Conservation (phyloP, 2,329 filamentous ascomycete species). For the Penicillium sp. region DNA sequence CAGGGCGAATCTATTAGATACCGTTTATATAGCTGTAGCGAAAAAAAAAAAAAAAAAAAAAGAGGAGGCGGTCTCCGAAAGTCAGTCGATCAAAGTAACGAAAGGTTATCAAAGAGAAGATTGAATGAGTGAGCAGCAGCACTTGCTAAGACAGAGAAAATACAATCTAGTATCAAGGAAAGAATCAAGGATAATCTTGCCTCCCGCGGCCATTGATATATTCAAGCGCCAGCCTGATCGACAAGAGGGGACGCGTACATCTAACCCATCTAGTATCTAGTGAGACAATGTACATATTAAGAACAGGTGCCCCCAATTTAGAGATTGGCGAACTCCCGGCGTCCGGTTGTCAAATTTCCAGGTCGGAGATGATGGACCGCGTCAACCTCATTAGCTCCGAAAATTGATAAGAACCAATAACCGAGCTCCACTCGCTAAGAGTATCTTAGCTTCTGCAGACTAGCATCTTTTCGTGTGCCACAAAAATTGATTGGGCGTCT, state of each 20-base stretch:
- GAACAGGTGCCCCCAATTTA: too few species aligned
- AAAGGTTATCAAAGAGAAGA: background rate
- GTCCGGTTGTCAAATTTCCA: too few species aligned
- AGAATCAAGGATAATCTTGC: slow-evolving; percentile 13
- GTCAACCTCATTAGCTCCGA: slow-evolving; percentile 15
- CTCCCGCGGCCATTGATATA: slow-evolving; percentile 16
- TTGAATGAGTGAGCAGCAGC: slow-evolving; percentile 15
- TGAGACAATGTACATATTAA: too few species aligned
- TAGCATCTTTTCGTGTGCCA: slow-evolving; percentile 12
- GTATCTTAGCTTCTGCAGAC: slow-evolving; percentile 13
- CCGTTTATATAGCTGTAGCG: slow-evolving; percentile 12
- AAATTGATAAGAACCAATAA: background rate
- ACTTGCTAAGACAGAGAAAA: slow-evolving; percentile 2
- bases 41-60: slow-evolving; percentile 17
- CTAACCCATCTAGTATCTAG: too few species aligned
- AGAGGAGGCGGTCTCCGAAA: slow-evolving; percentile 8
- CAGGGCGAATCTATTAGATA: background rate
- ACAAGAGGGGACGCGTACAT: too few species aligned
- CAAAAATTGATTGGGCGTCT: background rate
- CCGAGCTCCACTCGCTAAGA: slow-evolving; percentile 12
- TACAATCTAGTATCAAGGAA: slow-evolving; percentile 1
- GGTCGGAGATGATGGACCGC: slow-evolving; percentile 14
- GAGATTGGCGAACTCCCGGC: too few species aligned
- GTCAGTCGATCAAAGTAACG: background rate
- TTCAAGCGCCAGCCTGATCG: background rate